Percentiles rank a stretch among this genome's conserved stretches.
Evolutionary conservation across 352 stramenopile species (phyloP).

Genomic region (Phytophthora vignae): DNA sequence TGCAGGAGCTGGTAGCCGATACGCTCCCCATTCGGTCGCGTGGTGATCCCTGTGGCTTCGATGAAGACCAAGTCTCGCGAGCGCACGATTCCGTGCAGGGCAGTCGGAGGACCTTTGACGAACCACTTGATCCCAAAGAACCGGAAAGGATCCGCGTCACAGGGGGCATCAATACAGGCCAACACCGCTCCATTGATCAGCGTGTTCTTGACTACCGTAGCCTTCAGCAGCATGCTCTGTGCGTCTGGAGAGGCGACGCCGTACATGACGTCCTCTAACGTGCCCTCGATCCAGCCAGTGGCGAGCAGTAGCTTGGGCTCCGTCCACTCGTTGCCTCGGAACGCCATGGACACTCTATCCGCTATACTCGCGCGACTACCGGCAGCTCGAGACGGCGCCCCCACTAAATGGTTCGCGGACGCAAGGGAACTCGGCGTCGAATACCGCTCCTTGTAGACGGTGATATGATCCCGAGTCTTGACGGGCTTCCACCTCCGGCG

Average conservation of each 20-base stretch:
- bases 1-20: slow-evolving; percentile 48
- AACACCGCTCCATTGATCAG: slow-evolving; percentile 45
- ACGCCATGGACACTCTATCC: slow-evolving; percentile 42
- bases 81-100: slow-evolving; percentile 37
- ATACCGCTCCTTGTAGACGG: slow-evolving; percentile 48
- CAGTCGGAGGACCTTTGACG: slow-evolving; percentile 30
- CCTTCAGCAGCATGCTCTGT: slow-evolving; percentile 58
- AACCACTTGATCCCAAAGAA: slow-evolving; percentile 49
- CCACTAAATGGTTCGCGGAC: slow-evolving; percentile 9
- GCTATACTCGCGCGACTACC: slow-evolving; percentile 34
- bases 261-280: slow-evolving; percentile 74
- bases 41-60: slow-evolving; percentile 45
- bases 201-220: slow-evolving; percentile 40
- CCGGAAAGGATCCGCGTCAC: slow-evolving; percentile 38
- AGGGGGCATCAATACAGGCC: slow-evolving; percentile 37
- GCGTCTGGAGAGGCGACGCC: slow-evolving; percentile 56
- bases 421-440: slow-evolving; percentile 25
- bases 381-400: slow-evolving; percentile 27
- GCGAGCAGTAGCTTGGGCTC: slow-evolving; percentile 51
- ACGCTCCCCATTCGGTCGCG: slow-evolving; percentile 27
- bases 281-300: slow-evolving; percentile 48
- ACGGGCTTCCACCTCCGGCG: slow-evolving; percentile 38
- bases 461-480: slow-evolving; percentile 40
- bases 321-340: slow-evolving; percentile 41
- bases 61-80: slow-evolving; percentile 45